Evolutionary conservation across 345 rosid species (phyloP).

Genomic region (Tarenaya hassleriana): DNA sequence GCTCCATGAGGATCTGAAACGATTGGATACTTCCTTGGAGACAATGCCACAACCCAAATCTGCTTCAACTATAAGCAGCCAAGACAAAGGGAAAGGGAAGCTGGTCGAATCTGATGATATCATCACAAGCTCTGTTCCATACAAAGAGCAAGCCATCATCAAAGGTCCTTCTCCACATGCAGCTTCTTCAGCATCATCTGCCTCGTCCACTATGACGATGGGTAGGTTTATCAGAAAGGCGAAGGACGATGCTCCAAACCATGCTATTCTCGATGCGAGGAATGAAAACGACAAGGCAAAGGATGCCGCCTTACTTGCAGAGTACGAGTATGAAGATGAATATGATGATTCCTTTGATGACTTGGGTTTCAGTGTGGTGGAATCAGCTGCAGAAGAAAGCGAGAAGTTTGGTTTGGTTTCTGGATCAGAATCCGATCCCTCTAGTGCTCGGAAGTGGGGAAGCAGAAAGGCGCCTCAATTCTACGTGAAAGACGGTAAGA

Average conservation of each 20-base stretch:
- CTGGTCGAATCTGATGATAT: slow-evolving; percentile 48
- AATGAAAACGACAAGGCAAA: slow-evolving; percentile 42
- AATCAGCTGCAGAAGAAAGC: slow-evolving; percentile 59
- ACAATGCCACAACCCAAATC: slow-evolving; percentile 49
- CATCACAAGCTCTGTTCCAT: slow-evolving; percentile 17
- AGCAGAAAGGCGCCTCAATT: slow-evolving; percentile 70
- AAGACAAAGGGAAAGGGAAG: slow-evolving; percentile 82
- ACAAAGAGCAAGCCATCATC: slow-evolving; percentile 24
- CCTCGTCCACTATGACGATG: slow-evolving; percentile 43
- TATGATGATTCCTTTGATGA: slow-evolving; percentile 98
- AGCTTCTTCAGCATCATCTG: slow-evolving; percentile 27
- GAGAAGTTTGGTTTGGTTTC: slow-evolving; percentile 36
- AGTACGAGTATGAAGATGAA: slow-evolving; percentile 89
- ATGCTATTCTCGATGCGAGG: slow-evolving; percentile 43
- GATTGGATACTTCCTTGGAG: slow-evolving; percentile 58
- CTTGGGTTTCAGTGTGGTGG: slow-evolving; percentile 65
- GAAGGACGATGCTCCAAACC: slow-evolving; percentile 39
- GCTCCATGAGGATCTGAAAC: slow-evolving; percentile 69
- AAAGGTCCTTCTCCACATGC: too few species aligned
- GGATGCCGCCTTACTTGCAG: slow-evolving; percentile 51
- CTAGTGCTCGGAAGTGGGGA: slow-evolving; percentile 63
- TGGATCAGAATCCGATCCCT: slow-evolving; percentile 31
- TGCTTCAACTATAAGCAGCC: slow-evolving; percentile 34
- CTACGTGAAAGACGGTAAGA: slow-evolving; percentile 90
- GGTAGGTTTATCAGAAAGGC: slow-evolving; percentile 85